phyloP scores from a whole-genome alignment of 2,329 filamentous ascomycete genomes.

The Fusarium caatingaense region DNA sequence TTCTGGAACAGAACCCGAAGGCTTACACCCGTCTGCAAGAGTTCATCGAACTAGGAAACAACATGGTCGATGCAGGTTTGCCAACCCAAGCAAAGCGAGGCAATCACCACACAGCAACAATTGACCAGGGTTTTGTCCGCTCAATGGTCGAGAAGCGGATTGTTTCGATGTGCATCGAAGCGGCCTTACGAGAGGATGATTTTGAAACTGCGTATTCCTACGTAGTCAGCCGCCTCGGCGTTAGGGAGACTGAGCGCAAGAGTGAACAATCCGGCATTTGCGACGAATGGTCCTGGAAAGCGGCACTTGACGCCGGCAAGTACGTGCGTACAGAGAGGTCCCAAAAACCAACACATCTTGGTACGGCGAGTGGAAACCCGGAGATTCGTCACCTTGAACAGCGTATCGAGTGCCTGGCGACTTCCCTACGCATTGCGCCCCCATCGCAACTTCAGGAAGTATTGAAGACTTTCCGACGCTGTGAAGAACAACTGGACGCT shows the following conservation, averaged over 20 bases:
- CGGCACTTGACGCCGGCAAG: conserved; percentile 81
- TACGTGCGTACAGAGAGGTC: conserved; percentile 70
- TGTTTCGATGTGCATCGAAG: conserved; percentile 83
- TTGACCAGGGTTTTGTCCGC: conserved; percentile 48
- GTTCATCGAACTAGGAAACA: conserved; percentile 74
- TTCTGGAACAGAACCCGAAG: conserved; percentile 79
- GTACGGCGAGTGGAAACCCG: conserved; percentile 68
- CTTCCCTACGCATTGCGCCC: conserved; percentile 80
- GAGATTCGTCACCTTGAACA: conserved; percentile 81
- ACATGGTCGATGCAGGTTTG: conserved; percentile 72
- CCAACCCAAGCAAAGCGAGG: conserved; percentile 28
- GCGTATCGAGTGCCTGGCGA: conserved; percentile 81
- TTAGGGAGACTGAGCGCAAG: conserved; percentile 19
- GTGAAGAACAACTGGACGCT: conserved; percentile 79
- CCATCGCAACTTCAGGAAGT: conserved; percentile 77
- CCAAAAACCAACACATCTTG: conserved; percentile 67
- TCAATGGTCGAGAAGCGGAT: conserved; percentile 71
- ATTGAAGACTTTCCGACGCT: conserved; percentile 78
- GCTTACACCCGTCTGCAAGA: conserved; percentile 82
- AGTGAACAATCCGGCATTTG: conserved; percentile 25
- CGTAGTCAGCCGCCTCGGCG: conserved; percentile 75
- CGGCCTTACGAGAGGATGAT: conserved; percentile 79
- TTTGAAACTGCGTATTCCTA: conserved; percentile 91
- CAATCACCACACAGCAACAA: conserved; percentile 19
- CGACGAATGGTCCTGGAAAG: conserved; percentile 82